Evolutionary conservation across 83 land plant species (phyloP).

Genomic region (Diphasiastrum complanatum): DNA sequence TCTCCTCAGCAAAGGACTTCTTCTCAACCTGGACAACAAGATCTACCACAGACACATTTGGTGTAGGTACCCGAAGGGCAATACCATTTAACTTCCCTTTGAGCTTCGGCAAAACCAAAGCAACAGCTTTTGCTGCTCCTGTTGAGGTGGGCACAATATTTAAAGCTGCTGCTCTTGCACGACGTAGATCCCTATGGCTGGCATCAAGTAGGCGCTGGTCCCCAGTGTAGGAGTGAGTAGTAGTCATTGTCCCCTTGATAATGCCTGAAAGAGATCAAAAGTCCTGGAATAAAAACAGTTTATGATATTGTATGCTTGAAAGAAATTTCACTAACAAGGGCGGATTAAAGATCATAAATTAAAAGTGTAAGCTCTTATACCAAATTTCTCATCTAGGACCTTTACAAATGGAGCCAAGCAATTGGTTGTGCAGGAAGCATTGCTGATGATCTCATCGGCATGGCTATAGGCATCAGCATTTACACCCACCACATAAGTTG

Average conservation of each 20-base stretch:
- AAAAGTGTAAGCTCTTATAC: conserved; percentile 38
- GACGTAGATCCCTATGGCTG: conserved; percentile 88
- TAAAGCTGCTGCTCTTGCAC: conserved; percentile 95
- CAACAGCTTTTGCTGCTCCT: conserved; percentile 99
- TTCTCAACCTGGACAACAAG: conserved; percentile 92
- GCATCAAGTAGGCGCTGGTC: conserved; percentile 99
- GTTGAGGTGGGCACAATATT: conserved; percentile 99
- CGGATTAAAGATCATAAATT: too few species aligned
- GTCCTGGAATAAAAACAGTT: too few species aligned
- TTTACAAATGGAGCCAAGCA: conserved; percentile 99
- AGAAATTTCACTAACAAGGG: too few species aligned
- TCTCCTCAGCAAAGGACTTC: conserved; percentile 99
- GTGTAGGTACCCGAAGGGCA: conserved; percentile 96
- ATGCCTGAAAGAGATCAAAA: too few species aligned
- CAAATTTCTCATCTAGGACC: conserved; percentile 97
- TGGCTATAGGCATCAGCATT: conserved; percentile 73
- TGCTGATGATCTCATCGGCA: conserved; percentile 84
- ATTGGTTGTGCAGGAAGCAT: conserved; percentile 99
- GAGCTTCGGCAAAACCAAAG: conserved; percentile 81
- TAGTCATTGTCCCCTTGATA: conserved; percentile 99
- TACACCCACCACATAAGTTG: conserved; percentile 96
- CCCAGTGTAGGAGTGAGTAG: conserved; percentile 99
- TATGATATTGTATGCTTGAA: too few species aligned
- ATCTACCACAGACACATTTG: conserved; percentile 97
- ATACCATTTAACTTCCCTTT: conserved; percentile 99